Evolutionary conservation across 208 protist genomes (phyloP).

Genomic region (Leishmania major): DNA sequence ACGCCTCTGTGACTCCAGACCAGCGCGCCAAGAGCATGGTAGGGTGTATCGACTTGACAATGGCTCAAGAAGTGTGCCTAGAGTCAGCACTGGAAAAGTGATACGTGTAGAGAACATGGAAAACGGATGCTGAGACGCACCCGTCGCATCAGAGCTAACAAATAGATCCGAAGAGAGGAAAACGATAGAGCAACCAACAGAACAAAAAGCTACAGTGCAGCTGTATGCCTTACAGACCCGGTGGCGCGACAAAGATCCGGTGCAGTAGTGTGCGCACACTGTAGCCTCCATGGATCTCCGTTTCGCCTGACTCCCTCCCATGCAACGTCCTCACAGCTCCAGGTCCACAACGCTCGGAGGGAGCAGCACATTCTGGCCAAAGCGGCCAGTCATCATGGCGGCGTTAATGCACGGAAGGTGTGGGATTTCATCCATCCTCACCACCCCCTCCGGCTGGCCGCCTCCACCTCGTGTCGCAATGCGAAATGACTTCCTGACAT

Average conservation of each 20-base stretch:
- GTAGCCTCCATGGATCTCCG: background rate
- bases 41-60: background rate
- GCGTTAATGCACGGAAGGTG: conserved; percentile 61
- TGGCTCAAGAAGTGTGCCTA: background rate
- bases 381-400: conserved; percentile 38
- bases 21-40: background rate
- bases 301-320: background rate
- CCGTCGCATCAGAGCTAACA: background rate
- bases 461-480: conserved; percentile 1
- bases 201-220: background rate
- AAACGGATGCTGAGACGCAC: background rate
- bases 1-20: background rate
- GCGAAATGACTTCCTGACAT: conserved; percentile 15
- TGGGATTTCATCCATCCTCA: conserved; percentile 19
- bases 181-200: background rate
- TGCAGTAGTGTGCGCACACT: background rate
- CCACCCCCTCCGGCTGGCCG: background rate
- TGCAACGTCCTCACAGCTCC: conserved; percentile 29
- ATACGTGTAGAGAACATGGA: background rate
- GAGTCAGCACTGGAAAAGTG: background rate
- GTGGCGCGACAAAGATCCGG: background rate
- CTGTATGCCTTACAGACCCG: background rate
- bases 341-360: conserved; percentile 53
- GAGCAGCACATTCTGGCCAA: conserved; percentile 18
- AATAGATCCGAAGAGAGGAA: background rate